These are phyloP conservation scores for Candida khao-thaluensis DNA, from an alignment of 805 yeast genomes.

Conservation along the genomic window DNA sequence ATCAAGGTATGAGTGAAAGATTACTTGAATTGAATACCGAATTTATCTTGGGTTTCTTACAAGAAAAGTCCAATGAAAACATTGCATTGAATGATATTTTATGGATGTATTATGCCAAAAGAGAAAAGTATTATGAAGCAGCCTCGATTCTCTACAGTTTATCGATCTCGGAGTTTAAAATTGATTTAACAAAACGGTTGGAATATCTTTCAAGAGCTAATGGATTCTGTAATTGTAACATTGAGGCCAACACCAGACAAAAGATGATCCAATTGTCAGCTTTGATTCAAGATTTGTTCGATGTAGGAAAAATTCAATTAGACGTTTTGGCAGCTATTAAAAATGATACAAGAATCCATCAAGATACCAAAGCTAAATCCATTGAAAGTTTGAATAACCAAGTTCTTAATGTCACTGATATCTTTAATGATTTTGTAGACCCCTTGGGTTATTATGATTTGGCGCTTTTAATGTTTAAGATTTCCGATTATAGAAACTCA, in stretches of 20 bases:
- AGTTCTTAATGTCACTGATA: slow-evolving; percentile 69
- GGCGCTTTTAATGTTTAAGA: slow-evolving; percentile 72
- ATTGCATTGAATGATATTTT: slow-evolving; percentile 75
- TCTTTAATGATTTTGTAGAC: slow-evolving; percentile 83
- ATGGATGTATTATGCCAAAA: slow-evolving; percentile 86
- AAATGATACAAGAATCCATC: slow-evolving; percentile 49
- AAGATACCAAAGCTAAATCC: slow-evolving; percentile 51
- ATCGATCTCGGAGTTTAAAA: slow-evolving; percentile 69
- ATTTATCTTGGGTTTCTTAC: slow-evolving; percentile 72
- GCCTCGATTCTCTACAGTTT: slow-evolving; percentile 71
- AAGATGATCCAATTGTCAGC: slow-evolving; percentile 69
- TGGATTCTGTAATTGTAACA: slow-evolving; percentile 84
- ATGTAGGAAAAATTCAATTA: slow-evolving; percentile 82
- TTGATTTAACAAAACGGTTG: slow-evolving; percentile 70
- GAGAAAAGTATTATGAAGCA: slow-evolving; percentile 77
- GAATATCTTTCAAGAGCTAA: slow-evolving; percentile 89
- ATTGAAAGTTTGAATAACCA: slow-evolving; percentile 56
- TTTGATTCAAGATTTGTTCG: slow-evolving; percentile 74
- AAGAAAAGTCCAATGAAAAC: slow-evolving; percentile 61
- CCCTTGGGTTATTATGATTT: slow-evolving; percentile 86
- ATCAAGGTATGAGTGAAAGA: slow-evolving; percentile 73
- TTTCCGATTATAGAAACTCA: slow-evolving; percentile 79
- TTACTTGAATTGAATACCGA: slow-evolving; percentile 80
- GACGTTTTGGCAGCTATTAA: slow-evolving; percentile 54
- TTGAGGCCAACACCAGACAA: slow-evolving; percentile 75